Evolutionary conservation across 768 basidiomycete genomes (phyloP).

Genomic region (Tulasnella sp.): DNA sequence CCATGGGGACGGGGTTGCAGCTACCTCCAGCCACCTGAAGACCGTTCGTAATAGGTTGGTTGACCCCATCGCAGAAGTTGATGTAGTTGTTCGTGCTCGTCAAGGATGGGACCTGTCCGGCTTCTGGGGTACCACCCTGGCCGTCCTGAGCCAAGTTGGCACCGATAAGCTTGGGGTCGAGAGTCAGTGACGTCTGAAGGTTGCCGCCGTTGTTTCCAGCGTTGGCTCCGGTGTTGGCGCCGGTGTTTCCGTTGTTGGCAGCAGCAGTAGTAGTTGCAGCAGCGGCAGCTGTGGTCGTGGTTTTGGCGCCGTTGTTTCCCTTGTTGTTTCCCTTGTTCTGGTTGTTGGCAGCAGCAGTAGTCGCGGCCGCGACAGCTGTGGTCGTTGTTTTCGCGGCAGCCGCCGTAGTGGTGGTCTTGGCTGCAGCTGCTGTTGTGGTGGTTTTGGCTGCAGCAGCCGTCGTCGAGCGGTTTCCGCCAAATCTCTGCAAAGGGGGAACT

Average conservation of each 20-base stretch:
- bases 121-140: constrained; percentile 34
- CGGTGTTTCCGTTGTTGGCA: not conserved
- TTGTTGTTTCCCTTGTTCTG: not conserved
- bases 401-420: constrained; percentile 18
- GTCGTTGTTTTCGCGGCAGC: constrained; percentile 4
- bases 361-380: constrained; percentile 13
- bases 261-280: too few species aligned
- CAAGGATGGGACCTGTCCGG: constrained; percentile 46
- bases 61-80: constrained; percentile 44
- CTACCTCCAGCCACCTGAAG: constrained; percentile 46
- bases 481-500: not conserved
- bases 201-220: constrained; percentile 29
- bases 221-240: constrained; percentile 4
- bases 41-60: constrained; percentile 50
- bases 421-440: constrained; percentile 25
- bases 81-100: constrained; percentile 57
- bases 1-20: constrained; percentile 54
- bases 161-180: constrained; percentile 47
- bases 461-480: constrained; percentile 10
- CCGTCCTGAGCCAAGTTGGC: constrained; percentile 45
- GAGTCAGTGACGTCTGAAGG: constrained; percentile 44
- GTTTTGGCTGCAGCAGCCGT: constrained; percentile 23
- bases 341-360: constrained; percentile 21
- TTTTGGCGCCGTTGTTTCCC: constrained; percentile 4
- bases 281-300: too few species aligned